These are phyloP conservation scores for Camillea tinctor DNA, from an alignment of 2,329 filamentous ascomycete genomes.

Conservation along the genomic window DNA sequence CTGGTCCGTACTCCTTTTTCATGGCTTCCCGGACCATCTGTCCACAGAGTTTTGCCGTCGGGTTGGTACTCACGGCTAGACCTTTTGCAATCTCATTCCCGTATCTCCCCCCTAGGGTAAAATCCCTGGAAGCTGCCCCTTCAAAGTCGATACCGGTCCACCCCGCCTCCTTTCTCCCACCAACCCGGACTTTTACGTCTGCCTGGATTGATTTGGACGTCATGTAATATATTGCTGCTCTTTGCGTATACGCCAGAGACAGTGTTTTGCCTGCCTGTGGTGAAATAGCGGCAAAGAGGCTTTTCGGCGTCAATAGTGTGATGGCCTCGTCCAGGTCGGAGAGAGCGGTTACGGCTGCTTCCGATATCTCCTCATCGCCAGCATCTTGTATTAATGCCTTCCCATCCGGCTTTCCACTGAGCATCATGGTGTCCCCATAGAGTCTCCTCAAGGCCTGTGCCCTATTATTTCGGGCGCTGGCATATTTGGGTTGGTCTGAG, in stretches of 20 bases:
- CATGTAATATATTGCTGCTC: conserved; percentile 62
- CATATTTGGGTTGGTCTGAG: conserved; percentile 60
- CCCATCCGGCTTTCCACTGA: conserved; percentile 38
- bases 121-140: conserved; percentile 60
- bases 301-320: conserved; percentile 53
- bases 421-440: conserved; percentile 60
- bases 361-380: conserved; percentile 36
- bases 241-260: conserved; percentile 69
- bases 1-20: conserved; percentile 65
- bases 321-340: conserved; percentile 60
- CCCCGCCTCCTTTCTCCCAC: conserved; percentile 41
- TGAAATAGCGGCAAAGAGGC: conserved; percentile 54
- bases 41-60: conserved; percentile 67
- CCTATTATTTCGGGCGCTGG: conserved; percentile 72
- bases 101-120: conserved; percentile 62
- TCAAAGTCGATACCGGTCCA: conserved; percentile 60
- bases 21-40: conserved; percentile 68
- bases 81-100: conserved; percentile 65
- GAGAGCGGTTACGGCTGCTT: conserved; percentile 43
- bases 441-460: conserved; percentile 64
- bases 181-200: conserved; percentile 37
- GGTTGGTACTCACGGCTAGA: conserved; percentile 64
- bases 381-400: conserved; percentile 43
- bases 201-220: conserved; percentile 51
- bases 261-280: conserved; percentile 64